Conservation (phyloP, 306 rosid genomes). For the Fagus sylvatica region DNA sequence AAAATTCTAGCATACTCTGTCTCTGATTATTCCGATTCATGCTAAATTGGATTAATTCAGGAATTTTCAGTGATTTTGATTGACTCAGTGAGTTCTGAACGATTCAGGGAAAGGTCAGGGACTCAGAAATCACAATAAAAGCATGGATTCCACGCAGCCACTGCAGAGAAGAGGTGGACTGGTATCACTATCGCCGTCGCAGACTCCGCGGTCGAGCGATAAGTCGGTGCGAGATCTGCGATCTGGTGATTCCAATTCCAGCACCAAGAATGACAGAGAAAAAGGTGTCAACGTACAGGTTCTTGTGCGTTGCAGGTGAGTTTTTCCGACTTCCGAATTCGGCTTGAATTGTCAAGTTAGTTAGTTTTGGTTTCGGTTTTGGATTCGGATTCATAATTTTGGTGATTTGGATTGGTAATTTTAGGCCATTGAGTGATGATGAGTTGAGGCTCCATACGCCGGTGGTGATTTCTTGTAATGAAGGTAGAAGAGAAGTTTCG, state of each 20-base stretch:
- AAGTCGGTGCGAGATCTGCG: slow-evolving; percentile 87
- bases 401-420: slow-evolving; percentile 26
- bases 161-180: slow-evolving; percentile 80
- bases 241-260: slow-evolving; percentile 91
- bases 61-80: slow-evolving; percentile 18
- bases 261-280: slow-evolving; percentile 71
- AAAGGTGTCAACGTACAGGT: slow-evolving; percentile 99
- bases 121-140: slow-evolving; percentile 1
- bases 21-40: background rate
- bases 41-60: background rate
- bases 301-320: slow-evolving; percentile 94
- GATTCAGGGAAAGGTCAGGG: slow-evolving; percentile 21
- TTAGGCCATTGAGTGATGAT: slow-evolving; percentile 95
- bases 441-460: slow-evolving; percentile 86
- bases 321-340: slow-evolving; percentile 19
- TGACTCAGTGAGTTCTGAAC: background rate
- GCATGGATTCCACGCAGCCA: slow-evolving; percentile 62
- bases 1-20: too few species aligned
- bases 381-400: slow-evolving; percentile 6
- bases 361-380: slow-evolving; percentile 1
- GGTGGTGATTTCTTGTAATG: slow-evolving; percentile 88
- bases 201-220: slow-evolving; percentile 89
- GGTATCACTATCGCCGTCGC: slow-evolving; percentile 86
- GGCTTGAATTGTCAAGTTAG: background rate
- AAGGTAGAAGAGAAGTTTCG: slow-evolving; percentile 71